Evolutionary conservation across 2,329 filamentous ascomycete species (phyloP).

Genomic region (Dactylellina leptospora): DNA sequence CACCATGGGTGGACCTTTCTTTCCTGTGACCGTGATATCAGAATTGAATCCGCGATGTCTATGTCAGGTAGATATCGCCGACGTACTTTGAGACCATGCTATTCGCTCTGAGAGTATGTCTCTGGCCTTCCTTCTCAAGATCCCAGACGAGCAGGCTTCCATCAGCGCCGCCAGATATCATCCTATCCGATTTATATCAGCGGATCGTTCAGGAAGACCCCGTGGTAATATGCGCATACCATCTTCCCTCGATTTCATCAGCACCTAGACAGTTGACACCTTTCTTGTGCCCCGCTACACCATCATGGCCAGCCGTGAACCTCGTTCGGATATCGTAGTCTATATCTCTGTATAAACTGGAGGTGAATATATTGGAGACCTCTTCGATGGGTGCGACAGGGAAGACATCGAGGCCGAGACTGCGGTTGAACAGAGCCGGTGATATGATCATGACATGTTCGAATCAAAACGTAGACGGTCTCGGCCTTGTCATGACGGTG

Average conservation of each 20-base stretch:
- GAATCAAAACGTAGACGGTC: too few species aligned
- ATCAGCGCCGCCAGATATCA: conserved; percentile 48
- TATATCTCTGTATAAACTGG: conserved; percentile 33
- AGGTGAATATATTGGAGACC: conserved; percentile 16
- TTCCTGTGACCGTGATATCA: conserved; percentile 14
- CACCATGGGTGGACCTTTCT: conserved; percentile 24
- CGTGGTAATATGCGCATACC: neutral
- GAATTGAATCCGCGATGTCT: too few species aligned
- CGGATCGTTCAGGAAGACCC: neutral
- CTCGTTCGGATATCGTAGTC: conserved; percentile 23
- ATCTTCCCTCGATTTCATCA: conserved; percentile 37
- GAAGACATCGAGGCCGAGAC: conserved; percentile 19
- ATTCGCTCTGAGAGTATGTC: conserved; percentile 6
- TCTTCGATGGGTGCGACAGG: conserved; percentile 12
- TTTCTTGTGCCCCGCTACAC: conserved; percentile 19
- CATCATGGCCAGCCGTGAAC: neutral
- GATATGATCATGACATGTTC: conserved; percentile 52
- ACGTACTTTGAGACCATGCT: conserved; percentile 19
- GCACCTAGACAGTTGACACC: conserved; percentile 40
- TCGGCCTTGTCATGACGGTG: too few species aligned
- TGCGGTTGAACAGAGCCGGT: conserved; percentile 31
- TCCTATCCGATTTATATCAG: conserved; percentile 12
- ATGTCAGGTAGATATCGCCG: neutral
- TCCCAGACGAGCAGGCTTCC: conserved; percentile 44
- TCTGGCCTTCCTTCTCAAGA: conserved; percentile 24